Evolutionary conservation across 257 asterid species (phyloP), one percentile per base, ranked within the genome.

Genomic region (Fraxinus quadrangulata): DNA sequence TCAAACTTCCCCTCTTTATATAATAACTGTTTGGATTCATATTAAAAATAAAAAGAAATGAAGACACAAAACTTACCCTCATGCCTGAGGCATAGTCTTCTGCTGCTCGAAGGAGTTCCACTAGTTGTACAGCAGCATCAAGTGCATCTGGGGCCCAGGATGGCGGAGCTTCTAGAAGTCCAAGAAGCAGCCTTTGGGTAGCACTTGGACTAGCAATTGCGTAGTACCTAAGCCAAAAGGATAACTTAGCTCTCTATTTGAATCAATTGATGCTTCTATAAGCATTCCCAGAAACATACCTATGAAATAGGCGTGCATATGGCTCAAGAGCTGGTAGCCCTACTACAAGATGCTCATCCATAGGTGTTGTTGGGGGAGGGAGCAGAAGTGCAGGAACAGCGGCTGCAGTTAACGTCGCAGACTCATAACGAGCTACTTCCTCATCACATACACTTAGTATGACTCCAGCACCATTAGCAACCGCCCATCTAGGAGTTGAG

Each of bases 141-240:
- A 96, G 97, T 73, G 99, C 99, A 85, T 96, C 99, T 14, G 99
- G 99, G 69, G 99, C 99, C 99, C 98, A 93, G 23, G 99, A 96
- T 37, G 99, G 98, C n/a, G 99, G 98, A 80, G 99, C 99, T 86
- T 96, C 99, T 79, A 96, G 85, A 72, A 96, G 93, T 81, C 99
- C 99, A 83, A 96, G 95, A 79, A 96, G 99, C 83, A 96, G 90
- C 82, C 99, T 93, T 76, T 93, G 99, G 13, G 99, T 96, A 82
- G 99, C 98, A 90, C 96, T 90, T 49, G 99, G 99, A 89, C 96
- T 96, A 67, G 99, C 99, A 83, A 96, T 88, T 71, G 99, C 97
- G 82, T 96, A 96, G 85, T 96, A 96, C 77, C 99, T 95, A 73
- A 59, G 56, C 75, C 89, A 82, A 51, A 87, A 75, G 59, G 75